Percentiles rank a stretch among this genome's conserved stretches.
Evolutionary conservation across 345 rosid genomes (phyloP).

Genomic region (Carallia brachiata): DNA sequence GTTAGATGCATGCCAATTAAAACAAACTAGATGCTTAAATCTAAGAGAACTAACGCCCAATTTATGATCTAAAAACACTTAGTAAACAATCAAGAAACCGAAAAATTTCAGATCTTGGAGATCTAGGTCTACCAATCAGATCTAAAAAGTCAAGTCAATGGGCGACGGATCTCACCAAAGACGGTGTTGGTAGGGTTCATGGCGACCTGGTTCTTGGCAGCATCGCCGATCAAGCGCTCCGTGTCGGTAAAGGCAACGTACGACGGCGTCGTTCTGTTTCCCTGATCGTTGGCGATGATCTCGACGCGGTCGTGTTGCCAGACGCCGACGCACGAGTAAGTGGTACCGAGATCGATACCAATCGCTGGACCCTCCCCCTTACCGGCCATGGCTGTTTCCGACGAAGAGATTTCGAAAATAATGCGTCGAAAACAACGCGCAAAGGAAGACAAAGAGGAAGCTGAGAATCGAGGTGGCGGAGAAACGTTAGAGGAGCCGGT

Average conservation of each 20-base stretch:
- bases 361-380: slow-evolving; percentile 27
- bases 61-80: not conserved
- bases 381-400: not conserved
- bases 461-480: not conserved
- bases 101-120: not conserved
- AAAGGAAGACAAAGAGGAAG: not conserved
- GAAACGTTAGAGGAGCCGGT: not conserved
- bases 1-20: too few relatives aligned
- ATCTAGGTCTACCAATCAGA: not conserved
- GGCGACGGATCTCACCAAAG: slow-evolving; percentile 21
- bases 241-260: slow-evolving; percentile 42
- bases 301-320: slow-evolving; percentile 47
- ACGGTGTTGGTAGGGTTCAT: slow-evolving; percentile 42
- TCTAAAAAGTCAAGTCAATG: not conserved
- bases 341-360: slow-evolving; percentile 35
- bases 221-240: slow-evolving; percentile 41
- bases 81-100: not conserved
- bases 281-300: slow-evolving; percentile 42
- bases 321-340: slow-evolving; percentile 39
- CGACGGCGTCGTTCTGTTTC: slow-evolving; percentile 42
- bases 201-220: slow-evolving; percentile 46
- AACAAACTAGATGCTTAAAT: too few relatives aligned
- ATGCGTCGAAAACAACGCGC: too few relatives aligned
- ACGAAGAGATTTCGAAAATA: not conserved
- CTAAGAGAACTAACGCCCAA: too few relatives aligned